phyloP scores from a whole-genome alignment of 2,329 filamentous ascomycete genomes.

The Cytospora chrysosperma region DNA sequence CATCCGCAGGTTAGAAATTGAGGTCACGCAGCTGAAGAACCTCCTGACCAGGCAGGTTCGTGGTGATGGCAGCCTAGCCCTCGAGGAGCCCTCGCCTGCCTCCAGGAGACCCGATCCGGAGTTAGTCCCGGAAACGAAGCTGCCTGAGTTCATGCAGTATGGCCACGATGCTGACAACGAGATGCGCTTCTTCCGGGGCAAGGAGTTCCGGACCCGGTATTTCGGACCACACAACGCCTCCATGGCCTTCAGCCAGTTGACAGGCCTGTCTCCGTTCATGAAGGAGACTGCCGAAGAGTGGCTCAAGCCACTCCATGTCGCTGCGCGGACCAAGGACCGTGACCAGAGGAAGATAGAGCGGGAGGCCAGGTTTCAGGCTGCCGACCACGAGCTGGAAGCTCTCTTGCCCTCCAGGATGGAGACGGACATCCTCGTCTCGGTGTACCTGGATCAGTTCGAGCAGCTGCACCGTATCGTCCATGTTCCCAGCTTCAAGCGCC shows the following conservation, averaged over 20 bases:
- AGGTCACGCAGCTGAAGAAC: slow-evolving; percentile 56
- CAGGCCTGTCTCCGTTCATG: slow-evolving; percentile 60
- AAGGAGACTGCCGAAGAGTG: slow-evolving; percentile 61
- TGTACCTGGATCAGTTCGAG: slow-evolving; percentile 56
- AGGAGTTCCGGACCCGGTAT: slow-evolving; percentile 60
- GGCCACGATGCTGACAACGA: slow-evolving; percentile 42
- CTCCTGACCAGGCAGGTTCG: slow-evolving; percentile 45
- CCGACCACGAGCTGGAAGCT: slow-evolving; percentile 50
- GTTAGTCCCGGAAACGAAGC: slow-evolving; percentile 22
- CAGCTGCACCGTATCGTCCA: slow-evolving; percentile 58
- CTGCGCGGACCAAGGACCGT: slow-evolving; percentile 53
- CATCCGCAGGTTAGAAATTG: slow-evolving; percentile 58
- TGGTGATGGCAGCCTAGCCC: slow-evolving; percentile 28
- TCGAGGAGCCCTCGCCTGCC: slow-evolving; percentile 27
- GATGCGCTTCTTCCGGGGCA: slow-evolving; percentile 57
- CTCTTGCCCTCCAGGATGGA: slow-evolving; percentile 49
- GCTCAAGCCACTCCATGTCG: slow-evolving; percentile 57
- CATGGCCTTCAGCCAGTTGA: slow-evolving; percentile 56
- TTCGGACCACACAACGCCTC: slow-evolving; percentile 61
- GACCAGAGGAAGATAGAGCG: slow-evolving; percentile 52
- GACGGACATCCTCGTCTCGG: slow-evolving; percentile 47
- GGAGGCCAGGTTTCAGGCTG: slow-evolving; percentile 47
- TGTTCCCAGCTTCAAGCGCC: slow-evolving; percentile 55
- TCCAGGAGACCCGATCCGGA: slow-evolving; percentile 26
- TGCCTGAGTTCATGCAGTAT: slow-evolving; percentile 35